Evolutionary conservation across 2,329 filamentous ascomycete species (phyloP).

Genomic region (Nigrospora oryzae): DNA sequence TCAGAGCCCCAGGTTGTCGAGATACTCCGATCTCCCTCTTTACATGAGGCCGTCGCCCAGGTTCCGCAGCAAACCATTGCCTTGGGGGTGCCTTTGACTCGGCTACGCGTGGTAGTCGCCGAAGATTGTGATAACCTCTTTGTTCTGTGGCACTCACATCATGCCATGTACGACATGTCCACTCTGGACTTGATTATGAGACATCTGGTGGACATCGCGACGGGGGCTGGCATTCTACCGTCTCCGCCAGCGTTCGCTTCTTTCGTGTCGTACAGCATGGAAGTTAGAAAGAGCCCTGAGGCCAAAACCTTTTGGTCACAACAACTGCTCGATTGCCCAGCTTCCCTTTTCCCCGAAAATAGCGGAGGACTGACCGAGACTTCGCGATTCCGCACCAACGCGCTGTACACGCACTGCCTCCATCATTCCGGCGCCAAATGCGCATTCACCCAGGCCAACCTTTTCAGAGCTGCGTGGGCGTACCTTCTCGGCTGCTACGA

Average conservation of each 20-base stretch:
- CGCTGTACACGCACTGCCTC: background rate
- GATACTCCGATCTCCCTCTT: no score
- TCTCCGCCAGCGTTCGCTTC: background rate
- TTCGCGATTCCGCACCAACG: background rate
- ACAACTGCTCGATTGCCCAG: background rate
- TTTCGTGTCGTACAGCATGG: background rate
- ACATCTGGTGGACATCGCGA: background rate
- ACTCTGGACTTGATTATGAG: no score
- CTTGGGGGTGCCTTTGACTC: no score
- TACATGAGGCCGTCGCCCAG: no score
- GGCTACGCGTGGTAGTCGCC: no score
- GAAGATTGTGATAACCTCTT: no score
- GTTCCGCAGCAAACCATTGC: no score
- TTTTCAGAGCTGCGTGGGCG: background rate
- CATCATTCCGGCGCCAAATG: background rate
- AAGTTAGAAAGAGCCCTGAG: background rate
- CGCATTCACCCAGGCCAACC: background rate
- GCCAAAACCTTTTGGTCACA: background rate
- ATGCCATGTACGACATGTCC: no score
- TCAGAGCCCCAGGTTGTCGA: no score
- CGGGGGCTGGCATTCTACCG: background rate
- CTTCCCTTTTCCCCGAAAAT: background rate
- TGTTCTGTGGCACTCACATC: no score
- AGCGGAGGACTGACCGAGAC: no score
- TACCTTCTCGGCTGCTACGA: background rate